Percentiles rank a stretch among this genome's conserved stretches.
phyloP scores from a whole-genome alignment of 176 grass and related monocot species.

The Musa beccarii region DNA sequence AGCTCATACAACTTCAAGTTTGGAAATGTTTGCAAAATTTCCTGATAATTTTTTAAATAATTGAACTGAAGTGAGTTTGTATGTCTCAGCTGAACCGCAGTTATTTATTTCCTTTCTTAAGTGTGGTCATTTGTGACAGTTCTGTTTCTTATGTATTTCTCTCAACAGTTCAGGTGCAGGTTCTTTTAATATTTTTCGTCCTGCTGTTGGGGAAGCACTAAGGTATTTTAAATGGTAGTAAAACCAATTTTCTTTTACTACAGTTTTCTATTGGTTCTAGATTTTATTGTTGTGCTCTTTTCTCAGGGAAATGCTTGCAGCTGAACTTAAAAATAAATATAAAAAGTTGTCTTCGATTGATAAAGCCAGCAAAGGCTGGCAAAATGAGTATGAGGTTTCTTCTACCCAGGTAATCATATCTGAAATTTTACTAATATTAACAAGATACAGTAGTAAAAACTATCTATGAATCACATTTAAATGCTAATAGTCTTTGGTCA shows the following conservation, averaged over 20 bases:
- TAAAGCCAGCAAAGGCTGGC: conserved; percentile 80
- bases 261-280: neutral
- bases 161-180: conserved; percentile 62
- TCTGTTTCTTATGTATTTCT: conserved; percentile 10
- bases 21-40: too few species aligned
- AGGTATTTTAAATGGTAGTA: conserved; percentile 49
- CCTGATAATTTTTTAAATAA: too few species aligned
- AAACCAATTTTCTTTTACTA: conserved; percentile 7
- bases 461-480: neutral
- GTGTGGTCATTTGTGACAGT: conserved; percentile 2
- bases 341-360: conserved; percentile 78
- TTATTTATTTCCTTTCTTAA: conserved; percentile 1
- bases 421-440: neutral
- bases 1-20: too few species aligned
- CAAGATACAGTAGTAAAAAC: neutral
- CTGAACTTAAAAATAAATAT: conserved; percentile 87
- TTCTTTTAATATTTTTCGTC: conserved; percentile 69
- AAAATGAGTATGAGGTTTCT: conserved; percentile 75
- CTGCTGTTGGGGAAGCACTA: conserved; percentile 78
- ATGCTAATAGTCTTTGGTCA: neutral
- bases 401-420: conserved; percentile 61
- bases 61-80: too few species aligned
- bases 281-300: neutral
- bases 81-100: too few species aligned
- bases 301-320: conserved; percentile 69